Conservation (phyloP, 2,329 filamentous ascomycete genomes). For the Monilinia fructicola region DNA sequence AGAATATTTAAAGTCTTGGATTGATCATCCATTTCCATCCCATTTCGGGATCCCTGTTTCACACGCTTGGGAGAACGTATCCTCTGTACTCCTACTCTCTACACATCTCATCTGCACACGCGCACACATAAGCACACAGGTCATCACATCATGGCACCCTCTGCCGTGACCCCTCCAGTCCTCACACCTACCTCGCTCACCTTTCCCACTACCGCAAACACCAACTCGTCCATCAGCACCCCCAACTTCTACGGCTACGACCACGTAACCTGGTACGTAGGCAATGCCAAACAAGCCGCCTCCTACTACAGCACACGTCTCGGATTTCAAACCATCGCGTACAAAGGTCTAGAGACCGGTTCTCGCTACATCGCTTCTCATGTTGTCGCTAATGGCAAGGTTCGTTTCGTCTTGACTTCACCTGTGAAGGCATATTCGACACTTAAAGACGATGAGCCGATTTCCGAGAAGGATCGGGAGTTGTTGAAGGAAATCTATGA, state of each 20-base stretch:
- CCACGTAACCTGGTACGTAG: slow-evolving; percentile 93
- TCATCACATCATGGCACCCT: slow-evolving; percentile 33
- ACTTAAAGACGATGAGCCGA: slow-evolving; percentile 59
- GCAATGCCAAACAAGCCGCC: slow-evolving; percentile 94
- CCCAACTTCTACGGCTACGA: slow-evolving; percentile 79
- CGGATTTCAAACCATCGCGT: slow-evolving; percentile 80
- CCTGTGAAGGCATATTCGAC: slow-evolving; percentile 65
- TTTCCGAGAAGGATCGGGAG: slow-evolving; percentile 60
- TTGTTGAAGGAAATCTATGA: slow-evolving; percentile 73
- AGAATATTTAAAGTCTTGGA: neutral
- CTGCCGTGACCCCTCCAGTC: slow-evolving; percentile 24
- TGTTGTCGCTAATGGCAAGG: slow-evolving; percentile 73
- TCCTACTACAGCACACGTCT: slow-evolving; percentile 85
- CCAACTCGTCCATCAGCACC: slow-evolving; percentile 29
- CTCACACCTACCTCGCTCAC: slow-evolving; percentile 39
- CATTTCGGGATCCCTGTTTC: neutral
- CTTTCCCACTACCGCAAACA: slow-evolving; percentile 36
- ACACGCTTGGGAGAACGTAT: slow-evolving; percentile 14
- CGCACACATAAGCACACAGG: neutral
- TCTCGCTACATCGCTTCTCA: slow-evolving; percentile 79
- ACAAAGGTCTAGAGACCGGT: slow-evolving; percentile 85
- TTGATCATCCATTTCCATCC: neutral
- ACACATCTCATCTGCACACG: neutral
- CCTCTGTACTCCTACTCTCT: neutral
- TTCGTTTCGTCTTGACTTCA: slow-evolving; percentile 82